phyloP scores from a whole-genome alignment of 179 eudicot species.

The Corrigiola litoralis region DNA sequence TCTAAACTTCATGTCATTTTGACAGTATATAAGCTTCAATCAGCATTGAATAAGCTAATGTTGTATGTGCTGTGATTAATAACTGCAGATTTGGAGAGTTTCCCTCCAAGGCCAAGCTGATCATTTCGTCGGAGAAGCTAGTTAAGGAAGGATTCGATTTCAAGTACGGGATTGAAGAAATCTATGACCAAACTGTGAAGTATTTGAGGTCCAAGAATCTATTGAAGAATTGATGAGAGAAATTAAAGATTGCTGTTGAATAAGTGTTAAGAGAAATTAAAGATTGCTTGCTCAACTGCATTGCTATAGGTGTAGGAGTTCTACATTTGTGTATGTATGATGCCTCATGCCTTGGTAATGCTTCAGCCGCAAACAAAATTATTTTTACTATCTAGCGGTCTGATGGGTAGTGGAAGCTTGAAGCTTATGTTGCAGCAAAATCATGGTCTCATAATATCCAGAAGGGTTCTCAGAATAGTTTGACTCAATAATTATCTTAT shows the following conservation, averaged over 20 bases:
- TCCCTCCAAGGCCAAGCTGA: constrained; percentile 50
- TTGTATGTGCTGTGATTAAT: background rate
- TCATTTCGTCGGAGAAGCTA: constrained; percentile 62
- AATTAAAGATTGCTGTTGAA: background rate
- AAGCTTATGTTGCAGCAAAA: too few relatives aligned
- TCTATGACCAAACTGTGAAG: constrained; percentile 50
- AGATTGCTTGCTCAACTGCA: background rate
- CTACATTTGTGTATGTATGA: background rate
- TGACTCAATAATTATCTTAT: too few relatives aligned
- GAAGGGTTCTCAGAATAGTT: too few relatives aligned
- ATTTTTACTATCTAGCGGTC: too few relatives aligned
- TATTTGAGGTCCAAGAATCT: constrained; percentile 42
- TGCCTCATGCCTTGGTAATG: background rate
- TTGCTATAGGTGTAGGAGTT: background rate
- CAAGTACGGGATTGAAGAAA: constrained; percentile 58
- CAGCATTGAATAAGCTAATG: background rate
- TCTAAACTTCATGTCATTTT: background rate
- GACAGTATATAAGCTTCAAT: too few relatives aligned
- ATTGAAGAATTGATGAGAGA: constrained; percentile 31
- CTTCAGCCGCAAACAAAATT: too few relatives aligned
- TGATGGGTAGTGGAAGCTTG: too few relatives aligned
- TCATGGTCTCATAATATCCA: too few relatives aligned
- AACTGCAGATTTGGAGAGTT: constrained; percentile 52
- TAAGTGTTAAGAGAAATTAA: too few relatives aligned
- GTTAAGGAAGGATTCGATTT: constrained; percentile 60